phyloP scores from a whole-genome alignment of 805 yeast genomes.

The Henningerozyma blattae region DNA sequence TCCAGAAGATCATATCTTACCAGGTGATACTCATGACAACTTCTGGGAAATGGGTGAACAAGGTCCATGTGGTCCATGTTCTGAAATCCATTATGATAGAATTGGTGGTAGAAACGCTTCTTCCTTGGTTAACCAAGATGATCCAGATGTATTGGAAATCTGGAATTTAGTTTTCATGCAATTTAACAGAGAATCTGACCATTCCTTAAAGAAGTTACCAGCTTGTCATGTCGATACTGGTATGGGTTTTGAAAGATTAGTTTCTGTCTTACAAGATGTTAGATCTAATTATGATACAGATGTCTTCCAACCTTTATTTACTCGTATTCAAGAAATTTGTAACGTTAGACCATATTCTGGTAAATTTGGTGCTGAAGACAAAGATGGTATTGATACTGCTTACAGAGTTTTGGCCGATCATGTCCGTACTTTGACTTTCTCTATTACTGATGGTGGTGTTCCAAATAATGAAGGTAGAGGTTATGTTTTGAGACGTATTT shows the following conservation, averaged over 20 bases:
- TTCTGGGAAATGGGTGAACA: slow-evolving; percentile 99
- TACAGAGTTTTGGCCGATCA: slow-evolving; percentile 98
- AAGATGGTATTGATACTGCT: slow-evolving; percentile 93
- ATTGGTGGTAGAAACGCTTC: slow-evolving; percentile 98
- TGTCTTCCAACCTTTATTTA: slow-evolving; percentile 83
- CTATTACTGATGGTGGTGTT: slow-evolving; percentile 97
- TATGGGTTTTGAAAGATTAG: slow-evolving; percentile 96
- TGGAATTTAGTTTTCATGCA: slow-evolving; percentile 98
- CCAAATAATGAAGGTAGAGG: slow-evolving; percentile 99
- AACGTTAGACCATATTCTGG: slow-evolving; percentile 89
- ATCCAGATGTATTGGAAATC: slow-evolving; percentile 93
- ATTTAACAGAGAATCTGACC: slow-evolving; percentile 87
- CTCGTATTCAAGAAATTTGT: slow-evolving; percentile 79
- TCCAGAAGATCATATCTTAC: slow-evolving; percentile 80
- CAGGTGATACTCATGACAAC: slow-evolving; percentile 84
- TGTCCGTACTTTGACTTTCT: slow-evolving; percentile 92
- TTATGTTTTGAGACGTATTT: slow-evolving; percentile 89
- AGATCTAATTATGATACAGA: slow-evolving; percentile 95
- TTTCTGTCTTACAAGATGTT: slow-evolving; percentile 84
- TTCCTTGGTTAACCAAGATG: slow-evolving; percentile 83
- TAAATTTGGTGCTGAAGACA: slow-evolving; percentile 84
- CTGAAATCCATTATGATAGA: slow-evolving; percentile 95
- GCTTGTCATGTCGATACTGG: slow-evolving; percentile 97
- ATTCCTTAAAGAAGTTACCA: slow-evolving; percentile 70
- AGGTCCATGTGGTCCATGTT: slow-evolving; percentile 99